These are phyloP conservation scores for Vigna reflexopilosa DNA, from an alignment of 306 rosid species.

Conservation along the genomic window DNA sequence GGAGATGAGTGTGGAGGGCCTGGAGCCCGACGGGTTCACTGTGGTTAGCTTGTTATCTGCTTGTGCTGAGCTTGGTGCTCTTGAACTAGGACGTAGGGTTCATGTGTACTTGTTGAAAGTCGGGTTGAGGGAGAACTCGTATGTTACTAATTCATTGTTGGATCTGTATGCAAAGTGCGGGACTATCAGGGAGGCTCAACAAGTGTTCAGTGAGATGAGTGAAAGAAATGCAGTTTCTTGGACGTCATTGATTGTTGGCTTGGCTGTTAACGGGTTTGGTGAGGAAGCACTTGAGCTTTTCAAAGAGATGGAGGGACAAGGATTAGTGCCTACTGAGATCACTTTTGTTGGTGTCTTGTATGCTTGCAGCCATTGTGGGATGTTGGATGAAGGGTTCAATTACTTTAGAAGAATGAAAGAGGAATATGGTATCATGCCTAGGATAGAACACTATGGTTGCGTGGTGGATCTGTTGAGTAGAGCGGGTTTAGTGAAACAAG, in stretches of 20 bases:
- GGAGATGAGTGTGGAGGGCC: slow-evolving; percentile 53
- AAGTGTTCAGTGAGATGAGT: slow-evolving; percentile 52
- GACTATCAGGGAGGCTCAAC: slow-evolving; percentile 52
- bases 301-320: slow-evolving; percentile 55
- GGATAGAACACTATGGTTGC: slow-evolving; percentile 69
- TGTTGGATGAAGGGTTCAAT: slow-evolving; percentile 64
- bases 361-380: slow-evolving; percentile 72
- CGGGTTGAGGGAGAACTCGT: slow-evolving; percentile 54
- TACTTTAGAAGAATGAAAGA: slow-evolving; percentile 59
- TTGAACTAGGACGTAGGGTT: slow-evolving; percentile 59
- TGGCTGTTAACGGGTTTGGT: slow-evolving; percentile 70
- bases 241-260: slow-evolving; percentile 65
- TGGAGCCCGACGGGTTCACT: slow-evolving; percentile 66
- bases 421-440: slow-evolving; percentile 55
- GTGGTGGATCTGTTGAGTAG: slow-evolving; percentile 68
- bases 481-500: slow-evolving; percentile 63
- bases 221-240: slow-evolving; percentile 57
- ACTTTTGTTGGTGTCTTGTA: slow-evolving; percentile 67
- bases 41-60: slow-evolving; percentile 66
- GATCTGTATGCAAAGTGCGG: slow-evolving; percentile 68
- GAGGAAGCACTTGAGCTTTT: slow-evolving; percentile 62
- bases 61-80: slow-evolving; percentile 66
- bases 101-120: slow-evolving; percentile 57
- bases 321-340: slow-evolving; percentile 54
- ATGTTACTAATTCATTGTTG: slow-evolving; percentile 55